These are phyloP conservation scores for Colletotrichum sp. DNA, from an alignment of 2,329 filamentous ascomycete species.

Conservation along the genomic window DNA sequence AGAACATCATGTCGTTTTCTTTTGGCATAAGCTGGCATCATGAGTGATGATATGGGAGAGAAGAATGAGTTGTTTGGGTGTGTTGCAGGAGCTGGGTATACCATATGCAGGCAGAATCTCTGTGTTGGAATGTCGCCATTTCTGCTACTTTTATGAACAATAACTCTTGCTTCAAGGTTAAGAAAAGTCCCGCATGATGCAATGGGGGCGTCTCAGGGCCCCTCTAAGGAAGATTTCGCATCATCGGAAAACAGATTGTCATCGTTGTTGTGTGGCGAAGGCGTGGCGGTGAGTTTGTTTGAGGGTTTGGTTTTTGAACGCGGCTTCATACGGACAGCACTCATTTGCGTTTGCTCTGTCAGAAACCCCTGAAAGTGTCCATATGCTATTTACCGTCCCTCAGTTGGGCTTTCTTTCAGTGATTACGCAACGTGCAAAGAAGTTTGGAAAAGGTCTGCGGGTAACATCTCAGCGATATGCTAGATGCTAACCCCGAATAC, in stretches of 20 bases:
- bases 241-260: neutral
- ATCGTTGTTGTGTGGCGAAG: neutral
- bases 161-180: neutral
- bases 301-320: neutral
- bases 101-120: neutral
- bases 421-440: neutral
- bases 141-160: neutral
- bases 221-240: neutral
- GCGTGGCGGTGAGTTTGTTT: neutral
- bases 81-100: neutral
- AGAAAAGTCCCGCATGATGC: neutral
- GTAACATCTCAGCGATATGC: neutral
- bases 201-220: neutral
- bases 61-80: neutral
- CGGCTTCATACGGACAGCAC: neutral
- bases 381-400: no score
- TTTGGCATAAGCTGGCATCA: neutral
- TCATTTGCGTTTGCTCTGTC: no score
- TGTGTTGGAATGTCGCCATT: neutral
- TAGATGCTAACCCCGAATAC: neutral
- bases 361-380: no score
- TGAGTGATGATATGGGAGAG: neutral
- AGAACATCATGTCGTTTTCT: neutral
- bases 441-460: neutral
- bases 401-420: no score